Evolutionary conservation across 768 basidiomycete species (phyloP), one percentile per base, ranked within the genome.

Genomic region (Kwoniella dejecticola): DNA sequence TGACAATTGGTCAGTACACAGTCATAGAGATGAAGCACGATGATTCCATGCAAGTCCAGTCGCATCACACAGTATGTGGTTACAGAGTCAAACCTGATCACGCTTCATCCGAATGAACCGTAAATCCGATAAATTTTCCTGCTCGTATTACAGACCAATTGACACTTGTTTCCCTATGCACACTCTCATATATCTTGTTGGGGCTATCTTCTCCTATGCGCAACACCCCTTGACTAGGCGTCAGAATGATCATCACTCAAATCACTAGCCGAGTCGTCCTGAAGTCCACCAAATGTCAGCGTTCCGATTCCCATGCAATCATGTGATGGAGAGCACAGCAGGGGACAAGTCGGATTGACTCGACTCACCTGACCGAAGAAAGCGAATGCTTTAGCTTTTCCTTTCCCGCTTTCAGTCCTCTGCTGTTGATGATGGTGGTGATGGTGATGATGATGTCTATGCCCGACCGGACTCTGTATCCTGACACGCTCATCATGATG

Each of bases 291-390:
- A 49, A 56, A 27, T 12, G 12, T 56, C 52, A 49, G 45, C 50
- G 3, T 48, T 50, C 0, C 33, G n/a, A n/a, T 13, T 27, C 24
- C 17, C 8, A n/a, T 24, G 5, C 33, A 15, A 36, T 7, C 33
- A 15, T 7, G 15, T 7, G 15, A 36, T 36, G 7, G 7, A 36
- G 33, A 36, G 7, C 15, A 36, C 7, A 36, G 33, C 15, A 15
- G n/a, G n/a, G n/a, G 19, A 10, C 42, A 19, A 45, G 19, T 10
- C n/a, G n/a, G 3, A 2, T 45, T 13, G 19, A 42, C 52, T 15
- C 17, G 55, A 70, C 76, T 61, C 47, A 77, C 77, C 63, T 77
- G 74, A 4, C 77, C 77, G 49, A 76, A 79, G 60, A 79, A 79
- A 1, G 76, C 76, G 62, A 79, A 77, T 24, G 76, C 76, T 50